Evolutionary conservation across 2,329 filamentous ascomycete genomes (phyloP).

Genomic region (Pezicula radicicola): DNA sequence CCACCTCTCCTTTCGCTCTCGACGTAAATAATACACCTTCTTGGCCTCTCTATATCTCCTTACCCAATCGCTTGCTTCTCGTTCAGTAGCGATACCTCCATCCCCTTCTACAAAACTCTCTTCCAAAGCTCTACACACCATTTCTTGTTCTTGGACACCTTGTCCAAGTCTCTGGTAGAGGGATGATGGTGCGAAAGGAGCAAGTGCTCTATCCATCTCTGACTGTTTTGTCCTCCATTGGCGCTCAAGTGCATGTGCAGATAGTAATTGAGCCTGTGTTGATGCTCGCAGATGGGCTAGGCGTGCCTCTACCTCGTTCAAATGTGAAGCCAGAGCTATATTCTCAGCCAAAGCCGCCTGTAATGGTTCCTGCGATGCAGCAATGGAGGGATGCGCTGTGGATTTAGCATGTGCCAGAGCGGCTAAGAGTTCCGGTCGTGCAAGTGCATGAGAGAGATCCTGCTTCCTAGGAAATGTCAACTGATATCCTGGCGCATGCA

Average conservation of each 20-base stretch:
- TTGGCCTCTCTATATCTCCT: slow-evolving; percentile 76
- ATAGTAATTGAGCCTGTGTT: slow-evolving; percentile 77
- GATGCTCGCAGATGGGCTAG: slow-evolving; percentile 60
- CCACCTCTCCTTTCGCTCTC: slow-evolving; percentile 89
- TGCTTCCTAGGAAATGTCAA: slow-evolving; percentile 56
- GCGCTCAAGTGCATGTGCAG: slow-evolving; percentile 83
- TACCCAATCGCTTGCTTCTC: slow-evolving; percentile 84
- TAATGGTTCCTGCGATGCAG: slow-evolving; percentile 62
- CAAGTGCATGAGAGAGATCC: slow-evolving; percentile 70
- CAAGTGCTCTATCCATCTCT: slow-evolving; percentile 82
- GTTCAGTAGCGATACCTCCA: slow-evolving; percentile 62
- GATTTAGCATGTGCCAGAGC: slow-evolving; percentile 68
- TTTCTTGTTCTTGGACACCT: slow-evolving; percentile 78
- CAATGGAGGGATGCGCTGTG: slow-evolving; percentile 70
- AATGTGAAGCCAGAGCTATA: slow-evolving; percentile 61
- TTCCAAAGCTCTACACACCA: slow-evolving; percentile 76
- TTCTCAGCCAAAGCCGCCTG: slow-evolving; percentile 67
- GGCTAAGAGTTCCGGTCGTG: slow-evolving; percentile 62
- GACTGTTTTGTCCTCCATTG: slow-evolving; percentile 86
- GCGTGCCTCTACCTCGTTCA: slow-evolving; percentile 56
- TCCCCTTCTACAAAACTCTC: slow-evolving; percentile 75
- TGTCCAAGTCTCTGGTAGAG: slow-evolving; percentile 79
- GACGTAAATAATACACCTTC: slow-evolving; percentile 73
- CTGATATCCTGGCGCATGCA: slow-evolving; percentile 7
- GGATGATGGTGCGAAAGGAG: slow-evolving; percentile 80